These are phyloP conservation scores for Ammopiptanthus mongolicus DNA, from an alignment of 306 rosid species.

Conservation along the genomic window DNA sequence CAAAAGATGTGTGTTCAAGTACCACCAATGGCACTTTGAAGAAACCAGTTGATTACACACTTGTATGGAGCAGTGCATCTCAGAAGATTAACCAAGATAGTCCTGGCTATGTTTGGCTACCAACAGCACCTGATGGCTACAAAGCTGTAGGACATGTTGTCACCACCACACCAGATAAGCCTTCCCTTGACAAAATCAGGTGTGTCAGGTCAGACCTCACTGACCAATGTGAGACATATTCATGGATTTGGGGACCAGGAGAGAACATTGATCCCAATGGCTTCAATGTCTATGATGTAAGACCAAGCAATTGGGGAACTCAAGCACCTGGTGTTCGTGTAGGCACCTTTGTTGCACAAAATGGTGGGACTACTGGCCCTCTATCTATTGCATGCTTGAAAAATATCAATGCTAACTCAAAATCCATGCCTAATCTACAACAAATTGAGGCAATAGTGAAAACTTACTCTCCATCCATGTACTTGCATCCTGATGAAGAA, in stretches of 20 bases:
- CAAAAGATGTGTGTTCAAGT: slow-evolving; percentile 30
- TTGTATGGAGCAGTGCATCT: slow-evolving; percentile 55
- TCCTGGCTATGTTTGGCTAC: not conserved
- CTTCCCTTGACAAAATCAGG: slow-evolving; percentile 35
- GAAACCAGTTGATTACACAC: slow-evolving; percentile 54
- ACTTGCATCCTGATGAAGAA: slow-evolving; percentile 55
- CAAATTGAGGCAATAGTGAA: slow-evolving; percentile 52
- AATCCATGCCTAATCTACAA: slow-evolving; percentile 48
- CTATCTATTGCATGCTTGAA: slow-evolving; percentile 51
- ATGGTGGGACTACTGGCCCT: slow-evolving; percentile 9
- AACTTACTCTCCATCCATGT: slow-evolving; percentile 53
- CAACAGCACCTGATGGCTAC: not conserved
- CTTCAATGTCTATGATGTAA: slow-evolving; percentile 41
- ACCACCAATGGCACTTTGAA: slow-evolving; percentile 20
- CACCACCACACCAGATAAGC: not conserved
- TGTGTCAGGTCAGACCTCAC: slow-evolving; percentile 66
- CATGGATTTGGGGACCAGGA: slow-evolving; percentile 61
- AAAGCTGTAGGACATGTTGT: not conserved
- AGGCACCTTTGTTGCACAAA: slow-evolving; percentile 56
- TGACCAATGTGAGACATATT: slow-evolving; percentile 38
- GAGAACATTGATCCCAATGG: slow-evolving; percentile 7
- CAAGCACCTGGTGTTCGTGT: slow-evolving; percentile 45
- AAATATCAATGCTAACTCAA: slow-evolving; percentile 28
- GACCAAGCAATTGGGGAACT: slow-evolving; percentile 51
- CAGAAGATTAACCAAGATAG: slow-evolving; percentile 3